These are phyloP conservation scores for Nannizzia gypsea DNA, from an alignment of 2,329 filamentous ascomycete genomes.

Conservation along the genomic window DNA sequence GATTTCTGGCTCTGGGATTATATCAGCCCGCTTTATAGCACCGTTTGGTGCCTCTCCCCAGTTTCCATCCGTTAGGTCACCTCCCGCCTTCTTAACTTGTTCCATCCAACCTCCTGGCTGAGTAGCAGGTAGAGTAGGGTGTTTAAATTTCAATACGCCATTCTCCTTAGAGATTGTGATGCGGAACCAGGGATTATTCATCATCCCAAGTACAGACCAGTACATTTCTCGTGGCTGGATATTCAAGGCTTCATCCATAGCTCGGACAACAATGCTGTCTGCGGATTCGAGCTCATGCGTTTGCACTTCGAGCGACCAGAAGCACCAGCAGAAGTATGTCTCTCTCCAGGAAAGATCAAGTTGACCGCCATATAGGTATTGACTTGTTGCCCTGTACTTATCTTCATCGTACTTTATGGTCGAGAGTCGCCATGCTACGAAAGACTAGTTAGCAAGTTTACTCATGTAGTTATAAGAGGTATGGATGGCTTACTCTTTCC, in stretches of 20 bases:
- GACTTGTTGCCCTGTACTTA: conserved; percentile 56
- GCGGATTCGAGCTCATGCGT: conserved; percentile 50
- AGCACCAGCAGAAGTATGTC: conserved; percentile 80
- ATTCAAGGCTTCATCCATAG: conserved; percentile 84
- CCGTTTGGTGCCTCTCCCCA: conserved; percentile 59
- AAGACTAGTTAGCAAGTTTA: background rate
- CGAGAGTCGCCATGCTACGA: conserved; percentile 56
- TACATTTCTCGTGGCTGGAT: conserved; percentile 88
- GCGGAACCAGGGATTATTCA: conserved; percentile 94
- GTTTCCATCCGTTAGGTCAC: conserved; percentile 65
- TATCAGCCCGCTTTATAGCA: conserved; percentile 15
- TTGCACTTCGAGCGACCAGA: conserved; percentile 65
- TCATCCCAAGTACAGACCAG: conserved; percentile 91
- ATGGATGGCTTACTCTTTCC: conserved; percentile 44
- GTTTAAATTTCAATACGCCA: conserved; percentile 61
- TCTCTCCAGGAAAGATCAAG: conserved; percentile 76
- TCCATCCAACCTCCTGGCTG: conserved; percentile 89
- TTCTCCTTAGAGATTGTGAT: conserved; percentile 62
- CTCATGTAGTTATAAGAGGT: background rate
- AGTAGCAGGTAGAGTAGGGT: conserved; percentile 70
- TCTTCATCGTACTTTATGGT: conserved; percentile 77
- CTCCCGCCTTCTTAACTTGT: conserved; percentile 68
- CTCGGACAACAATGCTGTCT: conserved; percentile 65
- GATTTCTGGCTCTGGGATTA: conserved; percentile 52
- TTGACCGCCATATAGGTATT: conserved; percentile 58